These are phyloP conservation scores for Schizopora paradoxa DNA, from an alignment of 1,284 basidiomycete genomes.

Conservation along the genomic window DNA sequence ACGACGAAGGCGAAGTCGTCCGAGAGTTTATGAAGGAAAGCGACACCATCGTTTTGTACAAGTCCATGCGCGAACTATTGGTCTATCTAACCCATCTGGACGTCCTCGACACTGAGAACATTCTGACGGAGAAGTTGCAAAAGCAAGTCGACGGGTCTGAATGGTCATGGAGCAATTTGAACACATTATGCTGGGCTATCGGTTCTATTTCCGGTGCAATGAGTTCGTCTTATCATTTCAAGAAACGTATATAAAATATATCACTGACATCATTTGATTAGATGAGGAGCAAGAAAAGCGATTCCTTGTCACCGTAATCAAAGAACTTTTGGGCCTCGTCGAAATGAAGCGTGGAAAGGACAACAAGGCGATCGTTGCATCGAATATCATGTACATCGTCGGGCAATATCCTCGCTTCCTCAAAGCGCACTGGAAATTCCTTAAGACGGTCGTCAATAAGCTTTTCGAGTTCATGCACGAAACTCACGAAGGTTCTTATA, in stretches of 20 bases:
- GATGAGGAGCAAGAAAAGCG: conserved; percentile 99
- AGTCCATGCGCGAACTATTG: conserved; percentile 96
- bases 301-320: conserved; percentile 99
- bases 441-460: conserved; percentile 99
- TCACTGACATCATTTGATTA: conserved; percentile 30
- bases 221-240: conserved; percentile 61
- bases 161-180: conserved; percentile 99
- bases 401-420: conserved; percentile 99
- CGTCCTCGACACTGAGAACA: conserved; percentile 93
- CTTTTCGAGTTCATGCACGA: conserved; percentile 99
- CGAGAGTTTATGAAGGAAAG: conserved; percentile 99
- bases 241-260: conserved; percentile 7
- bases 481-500: conserved; percentile 83
- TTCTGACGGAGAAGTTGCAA: conserved; percentile 93
- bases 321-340: conserved; percentile 92
- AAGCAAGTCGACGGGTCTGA: conserved; percentile 97
- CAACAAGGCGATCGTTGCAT: conserved; percentile 99
- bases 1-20: conserved; percentile 99
- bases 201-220: conserved; percentile 99
- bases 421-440: conserved; percentile 99
- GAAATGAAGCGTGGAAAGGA: conserved; percentile 99
- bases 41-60: conserved; percentile 98
- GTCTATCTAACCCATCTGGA: conserved; percentile 98
- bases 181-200: conserved; percentile 99
- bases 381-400: conserved; percentile 99